Evolutionary conservation across 169 alveolate species (phyloP).

Genomic region (Cardiosporidium cionae): DNA sequence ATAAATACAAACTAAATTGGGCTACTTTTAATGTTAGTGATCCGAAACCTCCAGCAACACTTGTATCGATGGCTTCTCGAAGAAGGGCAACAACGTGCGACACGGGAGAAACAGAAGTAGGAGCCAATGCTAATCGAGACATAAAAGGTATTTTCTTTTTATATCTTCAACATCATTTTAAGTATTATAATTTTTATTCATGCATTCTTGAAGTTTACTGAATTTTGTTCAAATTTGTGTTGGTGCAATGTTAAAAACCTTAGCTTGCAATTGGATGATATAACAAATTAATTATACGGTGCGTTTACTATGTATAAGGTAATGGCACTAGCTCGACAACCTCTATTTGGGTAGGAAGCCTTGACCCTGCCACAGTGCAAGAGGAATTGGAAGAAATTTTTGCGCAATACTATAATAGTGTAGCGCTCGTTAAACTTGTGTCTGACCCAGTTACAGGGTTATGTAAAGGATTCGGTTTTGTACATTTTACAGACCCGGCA

Average conservation of each 20-base stretch:
- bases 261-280: background rate
- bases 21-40: constrained; percentile 19
- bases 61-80: constrained; percentile 4
- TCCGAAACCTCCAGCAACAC: constrained; percentile 1
- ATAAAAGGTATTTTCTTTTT: background rate
- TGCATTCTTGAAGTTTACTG: too few species aligned
- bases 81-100: background rate
- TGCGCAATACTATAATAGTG: background rate
- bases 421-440: constrained; percentile 19
- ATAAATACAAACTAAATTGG: constrained; percentile 23
- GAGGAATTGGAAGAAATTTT: constrained; percentile 28
- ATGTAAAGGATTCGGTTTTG: constrained; percentile 27
- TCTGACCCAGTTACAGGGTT: constrained; percentile 14
- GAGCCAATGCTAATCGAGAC: background rate
- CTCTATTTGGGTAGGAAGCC: constrained; percentile 23
- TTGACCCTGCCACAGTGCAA: constrained; percentile 16
- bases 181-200: too few species aligned
- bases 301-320: background rate
- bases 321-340: constrained; percentile 2
- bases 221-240: too few species aligned
- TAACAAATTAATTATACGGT: background rate
- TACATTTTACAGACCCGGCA: constrained; percentile 17
- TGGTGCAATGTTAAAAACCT: too few species aligned
- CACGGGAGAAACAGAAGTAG: background rate
- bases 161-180: background rate